Evolutionary conservation across 1,284 basidiomycete genomes (phyloP).

Genomic region (Ceratobasidium theobromae): DNA sequence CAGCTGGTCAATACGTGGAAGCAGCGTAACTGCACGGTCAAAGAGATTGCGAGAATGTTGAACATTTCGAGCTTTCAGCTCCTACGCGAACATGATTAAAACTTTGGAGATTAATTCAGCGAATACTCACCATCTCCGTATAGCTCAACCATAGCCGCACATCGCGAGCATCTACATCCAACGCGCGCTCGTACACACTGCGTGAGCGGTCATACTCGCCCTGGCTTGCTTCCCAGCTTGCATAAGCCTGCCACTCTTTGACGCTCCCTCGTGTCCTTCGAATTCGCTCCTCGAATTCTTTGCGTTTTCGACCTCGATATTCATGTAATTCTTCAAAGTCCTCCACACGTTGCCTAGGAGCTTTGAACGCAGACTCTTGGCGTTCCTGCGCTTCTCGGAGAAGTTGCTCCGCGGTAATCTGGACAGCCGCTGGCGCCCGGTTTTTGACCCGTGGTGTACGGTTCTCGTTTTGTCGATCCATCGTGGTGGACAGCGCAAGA

Average conservation of each 20-base stretch:
- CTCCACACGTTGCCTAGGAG: slow-evolving; percentile 92
- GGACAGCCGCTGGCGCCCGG: slow-evolving; percentile 87
- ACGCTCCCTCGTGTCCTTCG: slow-evolving; percentile 87
- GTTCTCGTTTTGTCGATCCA: slow-evolving; percentile 29
- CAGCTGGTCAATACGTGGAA: slow-evolving; percentile 91
- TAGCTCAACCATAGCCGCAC: slow-evolving; percentile 94
- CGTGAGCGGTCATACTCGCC: slow-evolving; percentile 92
- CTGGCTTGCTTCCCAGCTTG: slow-evolving; percentile 85
- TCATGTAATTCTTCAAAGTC: slow-evolving; percentile 98
- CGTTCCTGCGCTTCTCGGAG: slow-evolving; percentile 97
- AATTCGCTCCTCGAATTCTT: slow-evolving; percentile 96
- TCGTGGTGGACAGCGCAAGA: background rate
- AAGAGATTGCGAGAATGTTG: slow-evolving; percentile 96
- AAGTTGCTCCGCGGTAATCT: slow-evolving; percentile 98
- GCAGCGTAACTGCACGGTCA: slow-evolving; percentile 92
- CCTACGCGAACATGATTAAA: slow-evolving; percentile 44
- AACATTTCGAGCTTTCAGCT: slow-evolving; percentile 94
- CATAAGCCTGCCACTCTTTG: slow-evolving; percentile 60
- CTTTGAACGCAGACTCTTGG: slow-evolving; percentile 87
- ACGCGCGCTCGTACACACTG: slow-evolving; percentile 93
- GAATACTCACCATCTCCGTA: slow-evolving; percentile 72
- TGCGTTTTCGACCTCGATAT: slow-evolving; percentile 91
- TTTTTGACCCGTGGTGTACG: slow-evolving; percentile 79
- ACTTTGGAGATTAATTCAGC: background rate
- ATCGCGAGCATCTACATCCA: slow-evolving; percentile 91